Evolutionary conservation across 2,329 filamentous ascomycete genomes (phyloP), one percentile per base, ranked within the genome.

Genomic region (Fusarium sp.): DNA sequence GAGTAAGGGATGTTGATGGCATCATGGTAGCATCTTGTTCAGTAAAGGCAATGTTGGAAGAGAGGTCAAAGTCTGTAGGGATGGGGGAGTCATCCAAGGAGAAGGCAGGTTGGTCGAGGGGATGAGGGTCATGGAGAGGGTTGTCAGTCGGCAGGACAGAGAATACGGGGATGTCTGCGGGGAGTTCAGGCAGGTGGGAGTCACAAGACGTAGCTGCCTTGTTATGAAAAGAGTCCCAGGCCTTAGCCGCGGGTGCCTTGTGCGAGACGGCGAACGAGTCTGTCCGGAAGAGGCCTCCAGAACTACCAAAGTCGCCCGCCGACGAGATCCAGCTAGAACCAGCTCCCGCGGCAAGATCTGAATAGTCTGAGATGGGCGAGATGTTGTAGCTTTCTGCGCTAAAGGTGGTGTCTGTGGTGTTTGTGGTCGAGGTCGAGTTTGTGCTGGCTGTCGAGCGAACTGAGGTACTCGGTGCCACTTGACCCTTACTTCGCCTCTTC

Each of bases 281-380:
- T 25, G 46, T 45, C 28, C 65, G 70, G 52, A 77, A 58, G 52
- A 70, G 60, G 53, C 74, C 73, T 35, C 71, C 71, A 8, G 76
- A 71, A 47, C 74, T 77, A 28, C 74, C 61, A 26, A 78, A 71
- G 22, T 75, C 75, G 35, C 80, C 81, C 29, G 77, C 73, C 1
- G 82, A 80, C 15, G 82, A 83, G 6, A 80, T 80, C 64, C 82
- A 70, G 50, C 72, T 73, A 2, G 81, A 81, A 49, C 81, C 77
- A 31, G 78, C 70, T 4, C 73, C 77, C 9, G 77, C 76, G 13
- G 68, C 72, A 62, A 76, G 65, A 34, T 66, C 67, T 34, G 74
- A 75, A 69, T 72, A 83, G 28, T 76, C 76, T 8, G 82, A 84
- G 34, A 80, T 71, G 9, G 83, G 80, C 7, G 83, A 84, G 47